Conservation (phyloP, 1,284 basidiomycete genomes). For the Malassezia arunalokei region DNA sequence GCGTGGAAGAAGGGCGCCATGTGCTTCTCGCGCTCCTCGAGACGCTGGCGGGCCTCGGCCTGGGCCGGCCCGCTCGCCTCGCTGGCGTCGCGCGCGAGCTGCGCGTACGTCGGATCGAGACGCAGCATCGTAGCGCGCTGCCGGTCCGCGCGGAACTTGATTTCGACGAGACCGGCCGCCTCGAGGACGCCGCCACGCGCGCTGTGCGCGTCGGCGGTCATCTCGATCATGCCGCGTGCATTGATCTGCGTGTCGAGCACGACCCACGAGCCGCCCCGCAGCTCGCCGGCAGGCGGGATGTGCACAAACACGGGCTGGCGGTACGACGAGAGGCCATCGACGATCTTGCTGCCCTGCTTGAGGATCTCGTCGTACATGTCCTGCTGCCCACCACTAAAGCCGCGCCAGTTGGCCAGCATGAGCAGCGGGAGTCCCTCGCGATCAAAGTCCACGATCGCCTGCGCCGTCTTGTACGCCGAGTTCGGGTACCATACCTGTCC, state of each 20-base stretch:
- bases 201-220: slow-evolving; percentile 71
- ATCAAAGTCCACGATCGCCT: slow-evolving; percentile 97
- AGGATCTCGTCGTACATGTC: slow-evolving; percentile 60
- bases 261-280: slow-evolving; percentile 98
- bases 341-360: slow-evolving; percentile 56
- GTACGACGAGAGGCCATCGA: slow-evolving; percentile 91
- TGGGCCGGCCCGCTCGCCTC: slow-evolving; percentile 55
- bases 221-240: slow-evolving; percentile 92
- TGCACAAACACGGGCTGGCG: slow-evolving; percentile 99
- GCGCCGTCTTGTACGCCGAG: slow-evolving; percentile 98
- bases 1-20: slow-evolving; percentile 84
- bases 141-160: slow-evolving; percentile 58
- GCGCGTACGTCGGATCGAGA: slow-evolving; percentile 70
- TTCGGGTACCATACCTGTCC: slow-evolving; percentile 99
- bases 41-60: slow-evolving; percentile 46
- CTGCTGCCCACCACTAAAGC: slow-evolving; percentile 97
- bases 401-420: slow-evolving; percentile 99
- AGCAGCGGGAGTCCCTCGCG: slow-evolving; percentile 91
- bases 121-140: slow-evolving; percentile 86
- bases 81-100: slow-evolving; percentile 59
- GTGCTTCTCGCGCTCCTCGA: slow-evolving; percentile 68
- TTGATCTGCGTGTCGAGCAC: slow-evolving; percentile 91
- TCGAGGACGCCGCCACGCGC: slow-evolving; percentile 79
- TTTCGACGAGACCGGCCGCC: slow-evolving; percentile 76
- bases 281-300: slow-evolving; percentile 94